Evolutionary conservation across 176 grass and related monocot genomes (phyloP).

Genomic region (Miscanthus lutarioriparius): DNA sequence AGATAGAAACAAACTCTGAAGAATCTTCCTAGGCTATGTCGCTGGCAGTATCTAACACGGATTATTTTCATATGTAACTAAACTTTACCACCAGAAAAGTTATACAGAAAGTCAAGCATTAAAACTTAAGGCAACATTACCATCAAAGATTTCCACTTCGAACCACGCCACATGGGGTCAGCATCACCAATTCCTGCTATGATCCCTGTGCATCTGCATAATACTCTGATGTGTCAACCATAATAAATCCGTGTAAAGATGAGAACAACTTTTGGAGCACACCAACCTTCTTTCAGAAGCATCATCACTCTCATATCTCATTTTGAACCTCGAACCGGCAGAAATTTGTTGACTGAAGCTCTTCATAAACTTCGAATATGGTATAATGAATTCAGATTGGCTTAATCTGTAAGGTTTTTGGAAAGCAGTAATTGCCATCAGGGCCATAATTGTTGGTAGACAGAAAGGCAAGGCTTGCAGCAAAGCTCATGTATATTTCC

Average conservation of each 20-base stretch:
- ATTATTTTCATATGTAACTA: not conserved
- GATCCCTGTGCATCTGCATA: constrained; percentile 72
- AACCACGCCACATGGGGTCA: constrained; percentile 83
- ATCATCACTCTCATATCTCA: constrained; percentile 95
- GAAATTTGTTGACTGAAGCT: constrained; percentile 69
- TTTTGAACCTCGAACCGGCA: constrained; percentile 81
- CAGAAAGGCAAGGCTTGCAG: not conserved
- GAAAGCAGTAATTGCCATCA: constrained; percentile 14
- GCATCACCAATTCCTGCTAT: constrained; percentile 66
- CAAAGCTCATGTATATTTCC: not conserved
- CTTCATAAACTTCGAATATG: constrained; percentile 85
- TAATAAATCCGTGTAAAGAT: constrained; percentile 10
- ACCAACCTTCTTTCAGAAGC: constrained; percentile 75
- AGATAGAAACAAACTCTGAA: too few relatives aligned
- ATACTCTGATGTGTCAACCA: constrained; percentile 12
- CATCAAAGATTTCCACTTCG: constrained; percentile 93
- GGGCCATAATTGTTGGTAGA: not conserved
- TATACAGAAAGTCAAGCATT: not conserved
- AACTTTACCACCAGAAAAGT: not conserved
- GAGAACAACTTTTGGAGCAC: not conserved
- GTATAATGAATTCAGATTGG: constrained; percentile 82
- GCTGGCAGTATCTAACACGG: not conserved
- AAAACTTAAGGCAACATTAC: constrained; percentile 31
- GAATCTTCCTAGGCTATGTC: too few relatives aligned
- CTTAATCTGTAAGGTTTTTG: constrained; percentile 51